Evolutionary conservation across 768 basidiomycete species (phyloP), one percentile per base, ranked within the genome.

Genomic region (Psilocybe azurescens): DNA sequence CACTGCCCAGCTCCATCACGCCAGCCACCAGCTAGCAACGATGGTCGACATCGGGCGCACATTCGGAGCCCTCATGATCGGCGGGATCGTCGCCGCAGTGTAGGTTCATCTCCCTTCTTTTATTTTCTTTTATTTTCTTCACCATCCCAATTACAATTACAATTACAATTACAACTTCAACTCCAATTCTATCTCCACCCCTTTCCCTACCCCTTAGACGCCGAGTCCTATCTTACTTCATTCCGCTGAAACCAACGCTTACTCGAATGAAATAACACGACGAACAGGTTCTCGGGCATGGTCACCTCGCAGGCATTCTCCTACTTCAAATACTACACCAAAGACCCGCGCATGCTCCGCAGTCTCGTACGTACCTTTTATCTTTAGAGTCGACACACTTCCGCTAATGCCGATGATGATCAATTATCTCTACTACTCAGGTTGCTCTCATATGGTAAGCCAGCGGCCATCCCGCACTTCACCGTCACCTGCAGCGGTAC

Each of bases 61-160:
- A 0, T 74, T 78, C 39, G 81, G 81, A 8, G 78, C 81, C 6
- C 67, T 82, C 53, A 72, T 82, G 51, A 60, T 81, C 20, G 80
- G 81, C 2, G 77, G 77, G 4, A 70, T 78, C 11, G 66, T 78
- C 20, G 79, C 81, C 8, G 72, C 78, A 9, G 59, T 74, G 81
- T 81, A 56, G 46, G 78, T 72, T 5, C 9, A 29, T 41, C 36
- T 24, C 52, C 8, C 48, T 38, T 5, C 3, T 38, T 13, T 38
- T 5, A 2, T 38, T 13, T 9, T 28, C 28, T 33, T 9, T 53
- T n/a, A 16, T 46, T 30, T 33, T 39, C 32, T 55, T 36, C 33
- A 1, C 20, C 20, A 7, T 24, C 0, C 24, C 24, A 24, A 0
- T 24, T 24, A 24, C 0, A 24, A 24, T 18, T 44, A 10, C 24